Evolutionary conservation across 192 early-diverging fungal species (phyloP), one percentile per base, ranked within the genome.

Genomic region (Coemansia umbellata): DNA sequence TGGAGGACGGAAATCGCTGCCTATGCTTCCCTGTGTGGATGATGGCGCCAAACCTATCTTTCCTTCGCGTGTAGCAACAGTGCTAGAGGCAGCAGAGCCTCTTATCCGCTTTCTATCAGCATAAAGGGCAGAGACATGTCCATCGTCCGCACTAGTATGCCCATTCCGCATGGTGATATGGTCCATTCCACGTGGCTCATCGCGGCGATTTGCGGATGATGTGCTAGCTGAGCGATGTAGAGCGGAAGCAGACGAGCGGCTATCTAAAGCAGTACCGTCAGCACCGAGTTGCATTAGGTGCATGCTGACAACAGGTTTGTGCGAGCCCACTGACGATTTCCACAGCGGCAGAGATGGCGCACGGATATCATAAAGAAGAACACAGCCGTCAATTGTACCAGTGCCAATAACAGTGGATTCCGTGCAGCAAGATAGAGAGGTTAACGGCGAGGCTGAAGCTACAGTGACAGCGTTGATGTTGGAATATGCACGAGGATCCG

Each of bases 301-400:
- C 44, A 74, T 50, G 40, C 50, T 28, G 10, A 56, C 55, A 32
- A 74, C 54, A 4, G 70, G 39, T 1, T 43, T 36, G 48, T 49
- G 37, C 0, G 50, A 19, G 21, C 41, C 52, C 4, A 62, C 41
- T 2, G 54, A 30, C 14, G 40, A 44, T 19, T 31, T 57, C 70
- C 70, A 74, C 44, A 66, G 33, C 17, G 70, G 70, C 8, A 31
- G 18, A 21, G 44, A 23, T 0, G 63, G 27, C 18, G 43, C 58
- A 13, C 70, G 63, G 3, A 42, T 31, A 19, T 74, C 70, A 21
- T 60, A 74, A 2, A 74, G 21, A 10, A 74, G 40, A 5, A 63
- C 70, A 21, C 62, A 58, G 4, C 70, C 70, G 21, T 74, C 63
- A 14, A 74, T 61, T 1, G 70, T 66, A 10, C 70, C 70, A 0